These are phyloP conservation scores for Parmales sp. DNA, from an alignment of 108 stramenopile genomes.

Conservation along the genomic window DNA sequence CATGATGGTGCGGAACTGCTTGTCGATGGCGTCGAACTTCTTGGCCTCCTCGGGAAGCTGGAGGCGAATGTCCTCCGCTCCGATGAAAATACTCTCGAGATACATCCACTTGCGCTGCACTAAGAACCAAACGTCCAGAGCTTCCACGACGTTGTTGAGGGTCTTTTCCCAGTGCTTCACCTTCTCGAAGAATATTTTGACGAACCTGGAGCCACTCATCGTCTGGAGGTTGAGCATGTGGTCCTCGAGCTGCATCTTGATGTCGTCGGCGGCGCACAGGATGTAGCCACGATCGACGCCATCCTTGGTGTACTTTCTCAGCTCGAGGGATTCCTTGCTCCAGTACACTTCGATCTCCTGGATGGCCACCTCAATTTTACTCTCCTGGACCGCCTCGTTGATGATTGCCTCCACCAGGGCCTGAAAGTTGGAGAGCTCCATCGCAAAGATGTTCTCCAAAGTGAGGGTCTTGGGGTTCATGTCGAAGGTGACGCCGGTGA, in stretches of 20 bases:
- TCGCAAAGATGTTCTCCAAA: constrained; percentile 46
- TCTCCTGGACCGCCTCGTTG: constrained; percentile 51
- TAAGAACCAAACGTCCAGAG: constrained; percentile 49
- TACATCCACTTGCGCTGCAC: constrained; percentile 66
- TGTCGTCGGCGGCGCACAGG: constrained; percentile 46
- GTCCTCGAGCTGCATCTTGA: constrained; percentile 55
- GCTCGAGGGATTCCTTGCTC: constrained; percentile 31
- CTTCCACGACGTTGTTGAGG: constrained; percentile 41
- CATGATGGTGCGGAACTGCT: constrained; percentile 52
- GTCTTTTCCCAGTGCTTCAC: constrained; percentile 50
- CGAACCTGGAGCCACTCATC: constrained; percentile 47
- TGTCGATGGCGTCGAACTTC: constrained; percentile 53
- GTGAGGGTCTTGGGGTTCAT: constrained; percentile 48
- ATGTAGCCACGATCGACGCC: constrained; percentile 45
- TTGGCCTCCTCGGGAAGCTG: constrained; percentile 63
- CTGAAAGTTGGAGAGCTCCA: constrained; percentile 45
- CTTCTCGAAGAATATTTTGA: constrained; percentile 36
- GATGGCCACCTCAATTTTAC: constrained; percentile 54
- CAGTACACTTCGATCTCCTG: constrained; percentile 41
- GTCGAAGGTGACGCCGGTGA: constrained; percentile 48
- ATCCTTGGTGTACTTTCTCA: constrained; percentile 45
- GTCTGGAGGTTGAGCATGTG: constrained; percentile 60
- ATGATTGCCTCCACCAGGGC: constrained; percentile 47
- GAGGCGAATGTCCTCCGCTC: constrained; percentile 32
- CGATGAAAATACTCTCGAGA: constrained; percentile 54